A percentile compares a stretch with the other conserved stretches of the same genome.
Conservation (phyloP, 768 basidiomycete species). For the Collybia sordida region DNA sequence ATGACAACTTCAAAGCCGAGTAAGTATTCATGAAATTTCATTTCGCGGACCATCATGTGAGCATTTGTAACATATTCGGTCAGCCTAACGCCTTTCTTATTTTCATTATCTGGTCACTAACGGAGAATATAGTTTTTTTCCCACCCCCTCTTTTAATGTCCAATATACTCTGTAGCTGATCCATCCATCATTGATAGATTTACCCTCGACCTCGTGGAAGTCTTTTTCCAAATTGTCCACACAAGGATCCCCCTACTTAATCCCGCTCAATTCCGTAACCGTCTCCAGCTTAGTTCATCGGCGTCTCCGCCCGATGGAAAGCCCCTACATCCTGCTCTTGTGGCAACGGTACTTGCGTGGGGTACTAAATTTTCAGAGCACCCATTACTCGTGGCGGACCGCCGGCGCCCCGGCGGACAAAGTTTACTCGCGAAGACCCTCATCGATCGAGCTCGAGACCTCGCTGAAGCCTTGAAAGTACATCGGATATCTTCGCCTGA, state of each 20-base stretch:
- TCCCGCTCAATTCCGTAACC: slow-evolving; percentile 75
- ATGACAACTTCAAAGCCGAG: slow-evolving; percentile 79
- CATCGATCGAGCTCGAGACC: slow-evolving; percentile 78
- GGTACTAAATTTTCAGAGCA: slow-evolving; percentile 95
- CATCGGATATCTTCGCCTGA: slow-evolving; percentile 78
- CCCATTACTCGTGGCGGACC: slow-evolving; percentile 76
- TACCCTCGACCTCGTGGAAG: slow-evolving; percentile 89
- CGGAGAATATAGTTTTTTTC: slow-evolving; percentile 11
- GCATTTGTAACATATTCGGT: slow-evolving; percentile 9
- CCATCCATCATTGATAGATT: slow-evolving; percentile 53
- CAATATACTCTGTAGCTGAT: slow-evolving; percentile 11
- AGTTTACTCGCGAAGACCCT: slow-evolving; percentile 77
- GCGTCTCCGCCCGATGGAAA: slow-evolving; percentile 29
- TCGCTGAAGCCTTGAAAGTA: slow-evolving; percentile 85
- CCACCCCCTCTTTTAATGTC: slow-evolving; percentile 10
- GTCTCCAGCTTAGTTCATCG: slow-evolving; percentile 49
- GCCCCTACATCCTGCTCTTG: slow-evolving; percentile 65
- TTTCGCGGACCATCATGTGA: slow-evolving; percentile 29
- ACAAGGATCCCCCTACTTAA: slow-evolving; percentile 86
- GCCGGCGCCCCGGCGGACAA: slow-evolving; percentile 65
- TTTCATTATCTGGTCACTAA: slow-evolving; percentile 23
- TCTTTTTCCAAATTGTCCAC: slow-evolving; percentile 92
- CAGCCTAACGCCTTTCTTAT: slow-evolving; percentile 12
- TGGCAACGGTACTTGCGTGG: slow-evolving; percentile 89
- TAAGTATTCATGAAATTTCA: slow-evolving; percentile 49